A percentile compares a stretch with the other conserved stretches of the same genome.
These are phyloP conservation scores for Cladosporium oxysporum DNA, from an alignment of 2,329 filamentous ascomycete genomes.

Conservation along the genomic window DNA sequence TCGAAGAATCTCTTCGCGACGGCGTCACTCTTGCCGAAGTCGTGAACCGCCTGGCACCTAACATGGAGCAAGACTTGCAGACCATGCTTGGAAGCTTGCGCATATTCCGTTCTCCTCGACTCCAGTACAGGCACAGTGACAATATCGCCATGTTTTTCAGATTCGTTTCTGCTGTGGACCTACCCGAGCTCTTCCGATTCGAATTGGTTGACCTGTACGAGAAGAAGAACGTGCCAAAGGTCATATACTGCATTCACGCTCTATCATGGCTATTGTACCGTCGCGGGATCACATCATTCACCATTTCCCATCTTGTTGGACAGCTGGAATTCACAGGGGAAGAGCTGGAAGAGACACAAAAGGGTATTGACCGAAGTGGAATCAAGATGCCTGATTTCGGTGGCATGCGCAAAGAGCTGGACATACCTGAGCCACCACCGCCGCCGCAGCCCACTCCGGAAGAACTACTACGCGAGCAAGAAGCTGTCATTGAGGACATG, in stretches of 20 bases:
- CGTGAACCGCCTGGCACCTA: slow-evolving; percentile 82
- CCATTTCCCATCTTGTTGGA: slow-evolving; percentile 93
- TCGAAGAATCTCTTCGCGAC: slow-evolving; percentile 89
- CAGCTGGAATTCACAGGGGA: slow-evolving; percentile 97
- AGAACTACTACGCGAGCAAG: slow-evolving; percentile 77
- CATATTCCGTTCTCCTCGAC: slow-evolving; percentile 80
- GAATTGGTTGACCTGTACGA: slow-evolving; percentile 97
- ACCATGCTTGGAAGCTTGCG: slow-evolving; percentile 46
- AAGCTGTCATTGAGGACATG: slow-evolving; percentile 71
- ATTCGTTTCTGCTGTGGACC: slow-evolving; percentile 84
- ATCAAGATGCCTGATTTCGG: slow-evolving; percentile 97
- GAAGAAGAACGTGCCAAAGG: slow-evolving; percentile 99
- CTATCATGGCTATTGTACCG: slow-evolving; percentile 96
- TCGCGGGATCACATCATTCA: slow-evolving; percentile 91
- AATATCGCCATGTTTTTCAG: slow-evolving; percentile 97
- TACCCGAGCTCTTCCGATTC: slow-evolving; percentile 95
- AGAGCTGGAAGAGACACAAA: slow-evolving; percentile 94
- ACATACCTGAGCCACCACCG: slow-evolving; percentile 73
- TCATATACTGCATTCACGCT: slow-evolving; percentile 98
- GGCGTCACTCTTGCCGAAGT: slow-evolving; percentile 94
- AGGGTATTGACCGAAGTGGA: slow-evolving; percentile 92
- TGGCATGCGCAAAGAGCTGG: slow-evolving; percentile 95
- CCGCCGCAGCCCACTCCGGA: slow-evolving; percentile 82
- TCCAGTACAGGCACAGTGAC: slow-evolving; percentile 95
- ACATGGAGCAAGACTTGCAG: slow-evolving; percentile 57